Evolutionary conservation across 2,329 filamentous ascomycete genomes (phyloP).

Genomic region (Beauveria pseudobassiana): DNA sequence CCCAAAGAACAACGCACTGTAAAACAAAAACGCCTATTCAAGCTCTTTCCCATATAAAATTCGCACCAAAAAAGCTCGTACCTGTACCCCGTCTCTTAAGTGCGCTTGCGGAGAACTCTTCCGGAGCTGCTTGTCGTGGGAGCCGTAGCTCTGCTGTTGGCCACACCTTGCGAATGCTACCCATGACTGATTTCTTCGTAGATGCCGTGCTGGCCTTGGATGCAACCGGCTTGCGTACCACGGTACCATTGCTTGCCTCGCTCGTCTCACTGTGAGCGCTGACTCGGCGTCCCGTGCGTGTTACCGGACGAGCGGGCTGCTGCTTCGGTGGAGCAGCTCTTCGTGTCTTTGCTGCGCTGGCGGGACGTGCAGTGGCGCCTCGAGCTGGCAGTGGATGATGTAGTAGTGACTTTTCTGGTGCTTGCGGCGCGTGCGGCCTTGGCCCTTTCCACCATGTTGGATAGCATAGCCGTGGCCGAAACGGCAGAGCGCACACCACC

Average conservation of each 20-base stretch:
- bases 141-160: slow-evolving; percentile 32
- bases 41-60: slow-evolving; percentile 5
- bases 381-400: slow-evolving; percentile 36
- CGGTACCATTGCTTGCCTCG: slow-evolving; percentile 56
- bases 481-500: slow-evolving; percentile 31
- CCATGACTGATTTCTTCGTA: slow-evolving; percentile 45
- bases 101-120: slow-evolving; percentile 49
- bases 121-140: slow-evolving; percentile 38
- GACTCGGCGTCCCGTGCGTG: slow-evolving; percentile 42
- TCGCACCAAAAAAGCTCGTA: slow-evolving; percentile 2
- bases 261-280: slow-evolving; percentile 58
- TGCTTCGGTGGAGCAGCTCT: slow-evolving; percentile 23
- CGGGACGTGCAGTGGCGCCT: slow-evolving; percentile 28
- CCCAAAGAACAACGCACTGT: neutral
- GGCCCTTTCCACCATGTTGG: slow-evolving; percentile 53
- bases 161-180: slow-evolving; percentile 44
- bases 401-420: slow-evolving; percentile 38
- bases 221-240: slow-evolving; percentile 47
- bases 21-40: slow-evolving; percentile 8
- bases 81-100: slow-evolving; percentile 21
- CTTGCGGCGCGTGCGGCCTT: slow-evolving; percentile 46
- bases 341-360: slow-evolving; percentile 22
- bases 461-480: slow-evolving; percentile 38
- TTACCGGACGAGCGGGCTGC: slow-evolving; percentile 29
- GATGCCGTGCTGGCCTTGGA: slow-evolving; percentile 28